Conservation (phyloP, 148 eudicot species). For the Nyssa sinensis region DNA sequence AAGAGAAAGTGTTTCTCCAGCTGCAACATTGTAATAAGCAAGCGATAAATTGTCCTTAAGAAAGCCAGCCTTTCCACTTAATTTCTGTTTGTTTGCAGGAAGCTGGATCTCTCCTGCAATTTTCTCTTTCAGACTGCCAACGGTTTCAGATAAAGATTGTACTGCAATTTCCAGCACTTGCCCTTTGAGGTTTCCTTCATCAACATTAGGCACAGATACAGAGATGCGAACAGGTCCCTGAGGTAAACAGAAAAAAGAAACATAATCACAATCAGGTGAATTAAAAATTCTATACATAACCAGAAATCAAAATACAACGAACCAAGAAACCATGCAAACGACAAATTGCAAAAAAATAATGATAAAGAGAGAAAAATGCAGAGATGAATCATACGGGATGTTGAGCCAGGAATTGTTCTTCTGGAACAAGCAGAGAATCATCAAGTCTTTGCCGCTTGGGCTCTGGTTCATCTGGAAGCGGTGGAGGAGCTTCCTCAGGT, state of each 20-base stretch:
- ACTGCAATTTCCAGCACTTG: conserved; percentile 62
- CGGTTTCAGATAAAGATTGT: conserved; percentile 63
- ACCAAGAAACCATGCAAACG: too few relatives aligned
- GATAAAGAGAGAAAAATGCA: background rate
- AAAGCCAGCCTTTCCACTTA: conserved; percentile 86
- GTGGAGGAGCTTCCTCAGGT: conserved; percentile 82
- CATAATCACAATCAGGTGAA: too few relatives aligned
- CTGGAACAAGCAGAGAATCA: conserved; percentile 66
- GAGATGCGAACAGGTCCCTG: conserved; percentile 70
- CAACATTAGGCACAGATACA: conserved; percentile 66
- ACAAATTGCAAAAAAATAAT: too few relatives aligned
- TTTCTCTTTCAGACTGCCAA: conserved; percentile 75
- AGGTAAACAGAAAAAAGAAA: conserved; percentile 2
- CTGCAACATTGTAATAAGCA: conserved; percentile 67
- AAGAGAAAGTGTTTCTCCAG: conserved; percentile 61
- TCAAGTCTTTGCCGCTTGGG: conserved; percentile 80
- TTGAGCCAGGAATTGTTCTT: conserved; percentile 77
- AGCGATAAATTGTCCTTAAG: conserved; percentile 81
- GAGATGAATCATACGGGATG: conserved; percentile 46
- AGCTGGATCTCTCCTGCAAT: conserved; percentile 80
- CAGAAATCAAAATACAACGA: too few relatives aligned
- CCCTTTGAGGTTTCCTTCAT: conserved; percentile 83
- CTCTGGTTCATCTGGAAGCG: conserved; percentile 85
- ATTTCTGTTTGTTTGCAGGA: conserved; percentile 78
- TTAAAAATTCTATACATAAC: too few relatives aligned